A percentile compares a stretch with the other conserved stretches of the same genome.
Evolutionary conservation across 495 filamentous ascomycete species (phyloP).

Genomic region (Lasiosphaeris hirsuta): DNA sequence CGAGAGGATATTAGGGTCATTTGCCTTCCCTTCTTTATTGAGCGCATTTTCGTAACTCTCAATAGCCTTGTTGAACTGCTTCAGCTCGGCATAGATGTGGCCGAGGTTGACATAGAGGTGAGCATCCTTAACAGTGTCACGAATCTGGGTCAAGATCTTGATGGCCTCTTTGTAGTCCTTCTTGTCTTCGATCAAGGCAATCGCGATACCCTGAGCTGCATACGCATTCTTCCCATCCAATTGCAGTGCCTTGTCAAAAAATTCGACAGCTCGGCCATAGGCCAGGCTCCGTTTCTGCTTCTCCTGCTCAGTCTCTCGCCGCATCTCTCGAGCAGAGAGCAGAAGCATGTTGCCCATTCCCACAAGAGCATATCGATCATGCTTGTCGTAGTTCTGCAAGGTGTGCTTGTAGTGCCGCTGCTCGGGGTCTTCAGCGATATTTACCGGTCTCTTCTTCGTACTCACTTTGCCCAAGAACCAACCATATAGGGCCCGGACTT

Average conservation of each 20-base stretch:
- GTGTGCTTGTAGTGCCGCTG: constrained; percentile 95
- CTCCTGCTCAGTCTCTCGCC: constrained; percentile 79
- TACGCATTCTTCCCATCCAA: constrained; percentile 91
- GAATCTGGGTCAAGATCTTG: constrained; percentile 80
- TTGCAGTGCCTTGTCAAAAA: constrained; percentile 95
- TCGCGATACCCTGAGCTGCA: constrained; percentile 92
- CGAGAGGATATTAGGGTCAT: constrained; percentile 77
- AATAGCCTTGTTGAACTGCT: constrained; percentile 83
- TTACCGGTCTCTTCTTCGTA: constrained; percentile 72
- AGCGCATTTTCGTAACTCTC: constrained; percentile 94
- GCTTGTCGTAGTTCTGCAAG: constrained; percentile 89
- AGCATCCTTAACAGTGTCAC: constrained; percentile 81
- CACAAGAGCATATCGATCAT: constrained; percentile 89
- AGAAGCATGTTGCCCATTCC: constrained; percentile 96
- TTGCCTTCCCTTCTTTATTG: constrained; percentile 67
- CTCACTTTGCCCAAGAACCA: constrained; percentile 81
- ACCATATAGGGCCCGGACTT: constrained; percentile 86
- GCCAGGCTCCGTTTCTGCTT: constrained; percentile 82
- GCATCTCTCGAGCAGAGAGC: constrained; percentile 86
- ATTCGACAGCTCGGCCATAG: constrained; percentile 90
- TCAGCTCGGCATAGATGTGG: constrained; percentile 83
- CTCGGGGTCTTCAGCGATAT: constrained; percentile 85
- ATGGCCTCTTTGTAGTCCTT: constrained; percentile 78
- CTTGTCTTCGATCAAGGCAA: constrained; percentile 88
- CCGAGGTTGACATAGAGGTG: constrained; percentile 89